Evolutionary conservation across 345 rosid genomes (phyloP).

Genomic region (Tarenaya hassleriana): DNA sequence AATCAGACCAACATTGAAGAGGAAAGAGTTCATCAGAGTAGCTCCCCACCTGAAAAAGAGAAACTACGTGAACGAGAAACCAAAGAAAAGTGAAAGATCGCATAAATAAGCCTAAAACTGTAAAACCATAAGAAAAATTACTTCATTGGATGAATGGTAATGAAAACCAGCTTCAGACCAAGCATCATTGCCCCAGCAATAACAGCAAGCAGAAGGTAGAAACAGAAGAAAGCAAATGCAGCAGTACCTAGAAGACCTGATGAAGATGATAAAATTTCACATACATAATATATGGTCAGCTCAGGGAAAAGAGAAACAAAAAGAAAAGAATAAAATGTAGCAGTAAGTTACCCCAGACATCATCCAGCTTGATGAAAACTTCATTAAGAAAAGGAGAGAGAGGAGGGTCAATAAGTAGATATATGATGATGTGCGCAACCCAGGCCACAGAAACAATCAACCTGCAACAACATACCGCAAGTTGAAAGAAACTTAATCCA

Average conservation of each 20-base stretch:
- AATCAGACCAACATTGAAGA: conserved; percentile 95
- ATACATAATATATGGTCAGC: conserved; percentile 13
- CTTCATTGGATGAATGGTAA: conserved; percentile 98
- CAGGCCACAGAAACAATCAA: conserved; percentile 93
- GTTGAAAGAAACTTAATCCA: conserved; percentile 4
- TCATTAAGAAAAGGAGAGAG: conserved; percentile 86
- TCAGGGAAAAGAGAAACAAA: not conserved
- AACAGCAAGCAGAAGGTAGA: conserved; percentile 88
- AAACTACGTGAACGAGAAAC: conserved; percentile 25
- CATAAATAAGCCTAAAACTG: conserved; percentile 14
- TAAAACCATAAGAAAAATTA: conserved; percentile 29
- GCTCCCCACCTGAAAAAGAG: conserved; percentile 89
- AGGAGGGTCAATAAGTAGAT: conserved; percentile 77
- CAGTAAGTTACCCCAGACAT: conserved; percentile 69
- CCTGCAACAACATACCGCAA: conserved; percentile 32
- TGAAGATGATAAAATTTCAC: conserved; percentile 16
- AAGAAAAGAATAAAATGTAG: conserved; percentile 7
- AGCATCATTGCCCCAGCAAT: conserved; percentile 98
- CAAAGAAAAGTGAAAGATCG: conserved; percentile 9
- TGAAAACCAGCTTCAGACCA: conserved; percentile 81
- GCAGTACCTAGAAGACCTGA: conserved; percentile 92
- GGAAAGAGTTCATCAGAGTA: conserved; percentile 96
- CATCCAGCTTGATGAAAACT: conserved; percentile 96
- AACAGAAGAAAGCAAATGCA: conserved; percentile 96
- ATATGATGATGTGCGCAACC: conserved; percentile 86